These are phyloP conservation scores for Corylus avellana DNA, from an alignment of 306 rosid genomes.

Conservation along the genomic window DNA sequence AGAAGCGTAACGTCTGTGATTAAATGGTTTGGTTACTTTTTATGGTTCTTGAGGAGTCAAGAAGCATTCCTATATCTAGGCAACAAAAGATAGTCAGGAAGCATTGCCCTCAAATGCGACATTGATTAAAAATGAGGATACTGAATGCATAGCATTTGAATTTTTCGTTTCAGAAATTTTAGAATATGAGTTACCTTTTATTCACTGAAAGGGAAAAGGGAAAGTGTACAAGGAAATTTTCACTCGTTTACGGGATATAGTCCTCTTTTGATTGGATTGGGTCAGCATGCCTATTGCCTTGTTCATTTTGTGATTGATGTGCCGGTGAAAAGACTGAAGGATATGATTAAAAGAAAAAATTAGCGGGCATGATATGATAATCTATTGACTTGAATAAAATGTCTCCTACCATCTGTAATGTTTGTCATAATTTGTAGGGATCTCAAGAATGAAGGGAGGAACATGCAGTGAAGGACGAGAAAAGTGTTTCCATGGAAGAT, in stretches of 20 bases:
- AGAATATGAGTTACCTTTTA: not conserved
- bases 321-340: conserved; percentile 86
- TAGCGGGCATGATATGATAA: too few relatives aligned
- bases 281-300: conserved; percentile 18
- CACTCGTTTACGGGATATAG: not conserved
- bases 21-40: too few relatives aligned
- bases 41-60: not conserved
- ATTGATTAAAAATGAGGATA: conserved; percentile 17
- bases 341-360: conserved; percentile 11
- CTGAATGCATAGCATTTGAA: conserved; percentile 5
- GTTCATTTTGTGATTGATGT: conserved; percentile 26
- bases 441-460: too few relatives aligned
- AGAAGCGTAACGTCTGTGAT: too few relatives aligned
- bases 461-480: too few relatives aligned
- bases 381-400: too few relatives aligned
- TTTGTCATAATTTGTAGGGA: too few relatives aligned
- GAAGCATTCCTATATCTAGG: not conserved
- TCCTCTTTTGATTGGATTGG: conserved; percentile 18
- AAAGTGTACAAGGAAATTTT: too few relatives aligned
- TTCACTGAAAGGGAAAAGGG: not conserved
- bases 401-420: too few relatives aligned
- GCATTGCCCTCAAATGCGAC: conserved; percentile 15
- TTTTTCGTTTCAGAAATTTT: not conserved
- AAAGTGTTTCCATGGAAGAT: too few relatives aligned
- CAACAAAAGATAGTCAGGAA: conserved; percentile 1